Percentiles rank a stretch among this genome's conserved stretches.
phyloP scores from a whole-genome alignment of 495 filamentous ascomycete species.

The Schizothecium vesticola region DNA sequence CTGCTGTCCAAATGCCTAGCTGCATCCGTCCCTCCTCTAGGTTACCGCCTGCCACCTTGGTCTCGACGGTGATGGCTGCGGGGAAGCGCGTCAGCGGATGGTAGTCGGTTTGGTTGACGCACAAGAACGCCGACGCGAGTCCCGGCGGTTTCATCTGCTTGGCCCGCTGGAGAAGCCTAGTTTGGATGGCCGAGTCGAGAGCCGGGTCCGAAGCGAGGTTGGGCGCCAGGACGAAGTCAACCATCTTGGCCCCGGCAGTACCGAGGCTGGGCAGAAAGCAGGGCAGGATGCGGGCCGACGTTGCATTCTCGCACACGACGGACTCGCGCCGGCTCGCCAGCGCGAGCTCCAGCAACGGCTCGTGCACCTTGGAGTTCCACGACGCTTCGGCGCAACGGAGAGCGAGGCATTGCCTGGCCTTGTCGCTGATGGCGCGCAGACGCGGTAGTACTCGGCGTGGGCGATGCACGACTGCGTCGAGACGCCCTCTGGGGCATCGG shows the following conservation, averaged over 20 bases:
- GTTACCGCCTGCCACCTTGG: slow-evolving; percentile 4
- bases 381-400: slow-evolving; percentile 7
- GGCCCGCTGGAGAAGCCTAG: not conserved
- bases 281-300: slow-evolving; percentile 8
- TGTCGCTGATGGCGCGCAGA: slow-evolving; percentile 1
- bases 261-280: slow-evolving; percentile 5
- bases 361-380: slow-evolving; percentile 10
- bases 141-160: not conserved
- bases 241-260: slow-evolving; percentile 9
- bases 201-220: not conserved
- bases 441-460: slow-evolving; percentile 5
- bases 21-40: slow-evolving; percentile 9
- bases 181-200: slow-evolving; percentile 4
- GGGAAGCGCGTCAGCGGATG: not conserved
- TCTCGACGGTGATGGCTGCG: slow-evolving; percentile 1
- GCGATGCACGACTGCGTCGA: not conserved
- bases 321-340: not conserved
- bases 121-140: not conserved
- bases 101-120: slow-evolving; percentile 7
- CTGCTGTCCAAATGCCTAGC: slow-evolving; percentile 8
- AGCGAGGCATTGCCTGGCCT: slow-evolving; percentile 2
- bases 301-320: slow-evolving; percentile 6
- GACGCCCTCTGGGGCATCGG: not conserved
- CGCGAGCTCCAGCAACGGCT: slow-evolving; percentile 8
- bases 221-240: slow-evolving; percentile 3